These are phyloP conservation scores for Diplocarpon mali DNA, from an alignment of 2,329 filamentous ascomycete genomes.

Conservation along the genomic window DNA sequence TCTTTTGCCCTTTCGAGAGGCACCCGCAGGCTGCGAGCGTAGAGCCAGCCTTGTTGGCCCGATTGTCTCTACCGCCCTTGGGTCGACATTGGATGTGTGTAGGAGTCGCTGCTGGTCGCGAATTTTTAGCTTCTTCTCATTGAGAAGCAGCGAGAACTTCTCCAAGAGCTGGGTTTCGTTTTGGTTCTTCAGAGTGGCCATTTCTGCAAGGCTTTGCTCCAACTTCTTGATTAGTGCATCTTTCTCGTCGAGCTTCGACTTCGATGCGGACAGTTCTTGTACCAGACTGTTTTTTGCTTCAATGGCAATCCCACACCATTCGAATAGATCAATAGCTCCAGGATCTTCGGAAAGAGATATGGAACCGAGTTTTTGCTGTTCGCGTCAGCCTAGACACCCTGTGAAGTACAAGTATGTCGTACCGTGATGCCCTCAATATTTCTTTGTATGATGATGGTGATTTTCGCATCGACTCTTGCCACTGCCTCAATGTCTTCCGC, in stretches of 20 bases:
- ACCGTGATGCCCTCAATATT: conserved; percentile 59
- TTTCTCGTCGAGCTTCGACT: conserved; percentile 34
- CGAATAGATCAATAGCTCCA: conserved; percentile 48
- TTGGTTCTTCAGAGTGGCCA: conserved; percentile 53
- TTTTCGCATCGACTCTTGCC: conserved; percentile 42
- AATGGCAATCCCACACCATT: conserved; percentile 56
- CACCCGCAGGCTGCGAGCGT: conserved; percentile 10
- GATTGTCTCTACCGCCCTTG: conserved; percentile 13
- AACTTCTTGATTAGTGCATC: conserved; percentile 48
- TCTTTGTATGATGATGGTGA: conserved; percentile 55
- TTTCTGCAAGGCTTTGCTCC: conserved; percentile 51
- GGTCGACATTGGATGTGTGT: conserved; percentile 20
- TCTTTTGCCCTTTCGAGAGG: conserved; percentile 38
- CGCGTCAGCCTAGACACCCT: conserved; percentile 5
- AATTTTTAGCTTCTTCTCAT: conserved; percentile 73
- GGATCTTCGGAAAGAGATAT: conserved; percentile 47
- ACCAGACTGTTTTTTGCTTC: conserved; percentile 22
- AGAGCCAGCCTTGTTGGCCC: conserved; percentile 7
- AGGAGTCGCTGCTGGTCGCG: conserved; percentile 59
- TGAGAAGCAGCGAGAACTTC: conserved; percentile 61
- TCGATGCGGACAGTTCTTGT: conserved; percentile 25
- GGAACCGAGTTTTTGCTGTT: conserved; percentile 57
- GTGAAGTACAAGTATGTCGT: conserved; percentile 20
- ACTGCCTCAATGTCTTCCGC: conserved; percentile 52
- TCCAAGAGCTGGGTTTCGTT: conserved; percentile 56